Evolutionary conservation across 2,329 filamentous ascomycete species (phyloP), one percentile per base, ranked within the genome.

Genomic region (Aspergillus piperis): DNA sequence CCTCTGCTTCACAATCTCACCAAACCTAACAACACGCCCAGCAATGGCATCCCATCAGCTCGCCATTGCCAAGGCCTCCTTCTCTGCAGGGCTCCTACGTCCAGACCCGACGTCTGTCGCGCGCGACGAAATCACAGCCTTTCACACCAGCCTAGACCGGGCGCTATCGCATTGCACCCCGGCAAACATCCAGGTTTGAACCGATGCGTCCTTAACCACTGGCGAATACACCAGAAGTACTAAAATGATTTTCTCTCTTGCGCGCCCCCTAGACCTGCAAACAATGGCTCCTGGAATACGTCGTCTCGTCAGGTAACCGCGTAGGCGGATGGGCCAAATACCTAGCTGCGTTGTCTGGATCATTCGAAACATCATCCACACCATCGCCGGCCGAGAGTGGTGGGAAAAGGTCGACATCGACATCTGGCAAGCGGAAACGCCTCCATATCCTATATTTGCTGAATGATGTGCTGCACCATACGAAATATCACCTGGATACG

Each of bases 141-240:
- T 94, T 75, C 85, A 92, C 75, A 74, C 79, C 64, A 81, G 87
- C 61, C 82, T 95, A 70, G 84, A 88, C 75, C 79, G 83, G 73
- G 84, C 84, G 69, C 79, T 91, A 72, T 78, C 83, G 78, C 84
- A 87, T 80, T 94, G 91, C 85, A 90, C 90, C 71, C 84, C 87
- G 72, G 79, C 82, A 82, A 92, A 94, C 82, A 89, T 95, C 83
- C 91, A 95, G 91, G 91, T 95, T 91, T 92, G 89, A 80, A 71
- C 70, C 68, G 71, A 74, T 73, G 71, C 60, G 63, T 71, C 65
- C 70, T 70, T 5, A 5, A 60, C 62, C 61, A 67, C 50, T 62
- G 64, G 61, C 59, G 4, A 32, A 36, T 30, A 49, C 66, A 62
- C 60, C 64, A 62, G 63, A 64, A 66, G 68, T 75, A 73, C 76